Evolutionary conservation across 441 rosid species (phyloP).

Genomic region (Kokia cookei): DNA sequence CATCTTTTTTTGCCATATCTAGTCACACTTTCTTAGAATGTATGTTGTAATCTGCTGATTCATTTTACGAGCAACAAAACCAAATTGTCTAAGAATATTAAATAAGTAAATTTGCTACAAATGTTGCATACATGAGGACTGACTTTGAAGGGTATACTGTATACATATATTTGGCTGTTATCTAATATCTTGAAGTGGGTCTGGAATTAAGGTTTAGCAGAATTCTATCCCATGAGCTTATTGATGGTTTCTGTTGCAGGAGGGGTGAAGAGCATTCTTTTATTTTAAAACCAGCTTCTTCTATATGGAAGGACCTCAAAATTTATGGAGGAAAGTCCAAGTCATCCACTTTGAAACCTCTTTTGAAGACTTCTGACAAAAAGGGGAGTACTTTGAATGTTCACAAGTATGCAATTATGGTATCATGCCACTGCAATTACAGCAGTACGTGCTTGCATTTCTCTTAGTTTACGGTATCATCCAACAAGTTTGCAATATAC

Average conservation of each 20-base stretch:
- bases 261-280: constrained; percentile 98
- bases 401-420: constrained; percentile 79
- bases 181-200: not conserved
- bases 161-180: not conserved
- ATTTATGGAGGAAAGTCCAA: constrained; percentile 43
- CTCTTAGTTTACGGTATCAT: constrained; percentile 15
- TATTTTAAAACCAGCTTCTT: constrained; percentile 74
- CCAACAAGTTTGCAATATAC: constrained; percentile 2
- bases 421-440: constrained; percentile 89
- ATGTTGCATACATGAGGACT: not conserved
- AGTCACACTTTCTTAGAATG: not conserved
- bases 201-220: not conserved
- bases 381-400: constrained; percentile 33
- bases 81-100: not conserved
- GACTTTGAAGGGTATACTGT: not conserved
- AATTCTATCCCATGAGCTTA: constrained; percentile 4
- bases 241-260: constrained; percentile 44
- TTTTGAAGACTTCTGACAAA: constrained; percentile 43
- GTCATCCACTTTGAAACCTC: constrained; percentile 40
- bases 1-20: not conserved
- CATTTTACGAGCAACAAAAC: not conserved
- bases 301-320: constrained; percentile 53
- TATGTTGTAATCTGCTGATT: not conserved
- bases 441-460: constrained; percentile 49
- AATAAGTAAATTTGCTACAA: not conserved